Conservation (phyloP, 1,139 yeast genomes). For the Candida tetrigidarum region DNA sequence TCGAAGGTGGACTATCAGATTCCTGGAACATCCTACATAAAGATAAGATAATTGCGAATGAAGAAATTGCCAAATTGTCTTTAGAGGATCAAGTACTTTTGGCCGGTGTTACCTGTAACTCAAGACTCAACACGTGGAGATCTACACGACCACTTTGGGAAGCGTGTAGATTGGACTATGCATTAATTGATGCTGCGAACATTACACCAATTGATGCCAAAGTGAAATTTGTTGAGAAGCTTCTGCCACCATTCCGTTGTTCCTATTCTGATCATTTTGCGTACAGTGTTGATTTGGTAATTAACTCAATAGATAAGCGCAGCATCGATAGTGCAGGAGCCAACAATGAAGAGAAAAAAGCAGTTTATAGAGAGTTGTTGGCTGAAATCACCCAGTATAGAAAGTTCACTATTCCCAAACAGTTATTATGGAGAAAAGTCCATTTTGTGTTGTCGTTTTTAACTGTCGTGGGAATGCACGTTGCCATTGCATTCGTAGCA, state of each 20-base stretch:
- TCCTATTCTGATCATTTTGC: slow-evolving; percentile 96
- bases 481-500: slow-evolving; percentile 62
- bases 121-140: slow-evolving; percentile 87
- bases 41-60: slow-evolving; percentile 30
- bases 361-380: slow-evolving; percentile 60
- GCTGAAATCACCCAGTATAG: slow-evolving; percentile 59
- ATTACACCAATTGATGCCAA: slow-evolving; percentile 60
- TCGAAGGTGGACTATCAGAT: slow-evolving; percentile 72
- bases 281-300: slow-evolving; percentile 58
- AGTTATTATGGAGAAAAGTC: slow-evolving; percentile 62
- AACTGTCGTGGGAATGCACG: slow-evolving; percentile 35
- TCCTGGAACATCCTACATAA: slow-evolving; percentile 76
- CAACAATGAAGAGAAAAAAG: slow-evolving; percentile 22
- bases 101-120: slow-evolving; percentile 93
- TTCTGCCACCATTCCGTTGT: slow-evolving; percentile 59
- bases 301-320: slow-evolving; percentile 18
- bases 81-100: slow-evolving; percentile 68
- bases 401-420: slow-evolving; percentile 57
- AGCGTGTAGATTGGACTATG: slow-evolving; percentile 92
- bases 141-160: slow-evolving; percentile 60
- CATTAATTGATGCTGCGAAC: slow-evolving; percentile 64
- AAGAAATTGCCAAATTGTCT: slow-evolving; percentile 51
- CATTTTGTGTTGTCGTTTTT: slow-evolving; percentile 66
- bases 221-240: slow-evolving; percentile 72
- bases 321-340: not conserved